phyloP scores from a whole-genome alignment of 164 flowering plant species.

The Annona cherimola region DNA sequence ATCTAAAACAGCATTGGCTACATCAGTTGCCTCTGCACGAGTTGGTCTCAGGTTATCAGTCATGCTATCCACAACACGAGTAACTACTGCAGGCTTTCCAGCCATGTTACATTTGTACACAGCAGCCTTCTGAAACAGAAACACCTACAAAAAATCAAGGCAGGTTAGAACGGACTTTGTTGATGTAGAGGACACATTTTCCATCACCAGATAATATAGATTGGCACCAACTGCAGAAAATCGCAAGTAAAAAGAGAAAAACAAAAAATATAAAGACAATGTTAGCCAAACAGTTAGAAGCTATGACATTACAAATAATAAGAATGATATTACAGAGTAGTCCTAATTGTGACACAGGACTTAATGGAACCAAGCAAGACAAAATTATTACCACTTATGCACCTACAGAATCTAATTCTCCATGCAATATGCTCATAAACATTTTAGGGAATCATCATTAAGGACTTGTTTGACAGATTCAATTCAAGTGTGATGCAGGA shows the following conservation, averaged over 20 bases:
- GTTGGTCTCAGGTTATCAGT: constrained; percentile 90
- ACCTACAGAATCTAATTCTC: too few relatives aligned
- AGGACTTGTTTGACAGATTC: too few relatives aligned
- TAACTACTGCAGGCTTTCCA: constrained; percentile 86
- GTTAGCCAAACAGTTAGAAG: too few relatives aligned
- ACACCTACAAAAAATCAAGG: constrained; percentile 50
- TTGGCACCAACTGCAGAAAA: background rate
- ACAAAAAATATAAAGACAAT: too few relatives aligned
- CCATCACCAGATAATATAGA: background rate
- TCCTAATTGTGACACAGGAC: too few relatives aligned
- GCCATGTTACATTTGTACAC: constrained; percentile 88
- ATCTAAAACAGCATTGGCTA: constrained; percentile 83
- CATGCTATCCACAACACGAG: constrained; percentile 97
- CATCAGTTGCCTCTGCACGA: constrained; percentile 96
- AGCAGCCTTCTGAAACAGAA: constrained; percentile 81
- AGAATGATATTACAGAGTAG: too few relatives aligned
- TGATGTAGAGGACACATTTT: background rate
- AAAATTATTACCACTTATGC: too few relatives aligned
- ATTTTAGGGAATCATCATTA: too few relatives aligned
- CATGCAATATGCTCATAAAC: too few relatives aligned
- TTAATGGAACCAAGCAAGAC: too few relatives aligned
- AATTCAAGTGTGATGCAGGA: too few relatives aligned
- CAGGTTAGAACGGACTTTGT: background rate
- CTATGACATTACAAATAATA: too few relatives aligned
- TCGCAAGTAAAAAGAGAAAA: background rate